phyloP scores from a whole-genome alignment of 208 protist species.

The Crithidia expoeki region DNA sequence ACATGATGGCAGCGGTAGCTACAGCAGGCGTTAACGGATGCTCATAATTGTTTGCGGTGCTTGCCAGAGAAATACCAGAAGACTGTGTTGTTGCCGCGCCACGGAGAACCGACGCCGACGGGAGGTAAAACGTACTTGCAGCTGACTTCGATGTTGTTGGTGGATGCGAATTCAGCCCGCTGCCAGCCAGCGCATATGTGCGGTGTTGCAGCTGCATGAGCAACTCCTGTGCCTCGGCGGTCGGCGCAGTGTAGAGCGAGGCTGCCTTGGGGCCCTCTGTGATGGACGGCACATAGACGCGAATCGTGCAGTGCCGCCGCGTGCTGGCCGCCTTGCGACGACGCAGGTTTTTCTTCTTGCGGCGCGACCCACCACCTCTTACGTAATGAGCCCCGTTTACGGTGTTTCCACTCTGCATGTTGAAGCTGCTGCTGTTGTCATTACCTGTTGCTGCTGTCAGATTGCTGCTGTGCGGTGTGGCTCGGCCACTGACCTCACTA shows the following conservation, averaged over 20 bases:
- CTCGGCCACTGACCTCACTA: constrained; percentile 22
- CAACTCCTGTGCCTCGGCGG: constrained; percentile 31
- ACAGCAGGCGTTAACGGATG: too few relatives aligned
- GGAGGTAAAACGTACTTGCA: too few relatives aligned
- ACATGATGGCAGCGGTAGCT: too few relatives aligned
- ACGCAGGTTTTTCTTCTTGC: constrained; percentile 16
- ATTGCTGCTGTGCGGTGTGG: constrained; percentile 18
- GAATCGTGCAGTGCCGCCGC: constrained; percentile 22
- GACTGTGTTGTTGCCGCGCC: too few relatives aligned
- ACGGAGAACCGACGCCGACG: too few relatives aligned
- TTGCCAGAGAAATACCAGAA: too few relatives aligned
- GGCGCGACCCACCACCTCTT: neutral
- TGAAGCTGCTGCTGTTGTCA: neutral
- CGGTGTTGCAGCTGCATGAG: constrained; percentile 28
- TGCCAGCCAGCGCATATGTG: neutral
- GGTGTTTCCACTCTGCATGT: neutral
- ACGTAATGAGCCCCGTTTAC: neutral
- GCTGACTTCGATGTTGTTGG: too few relatives aligned
- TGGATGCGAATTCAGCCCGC: neutral
- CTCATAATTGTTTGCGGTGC: too few relatives aligned
- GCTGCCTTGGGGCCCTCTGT: constrained; percentile 41
- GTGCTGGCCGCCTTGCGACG: constrained; percentile 18
- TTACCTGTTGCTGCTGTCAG: neutral
- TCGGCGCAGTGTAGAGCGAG: constrained; percentile 42
- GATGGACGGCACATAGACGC: constrained; percentile 40